Percentiles rank a stretch among this genome's conserved stretches.
phyloP scores from a whole-genome alignment of 2,329 filamentous ascomycete species.

The Clarireedia monteithiana region DNA sequence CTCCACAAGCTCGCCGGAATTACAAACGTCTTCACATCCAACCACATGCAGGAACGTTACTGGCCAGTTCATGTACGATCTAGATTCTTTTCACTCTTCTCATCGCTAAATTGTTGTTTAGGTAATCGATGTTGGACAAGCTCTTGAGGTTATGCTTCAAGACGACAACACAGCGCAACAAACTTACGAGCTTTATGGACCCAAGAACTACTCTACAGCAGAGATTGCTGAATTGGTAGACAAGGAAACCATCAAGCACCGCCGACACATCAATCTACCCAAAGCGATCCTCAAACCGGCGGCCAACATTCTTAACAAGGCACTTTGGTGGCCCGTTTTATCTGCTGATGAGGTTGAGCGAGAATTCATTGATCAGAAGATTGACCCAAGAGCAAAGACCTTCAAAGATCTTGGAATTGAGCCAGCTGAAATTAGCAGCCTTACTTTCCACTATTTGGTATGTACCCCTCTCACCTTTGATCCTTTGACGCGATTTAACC shows the following conservation, averaged over 20 bases:
- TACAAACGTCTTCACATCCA: conserved; percentile 79
- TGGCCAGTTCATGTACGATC: conserved; percentile 74
- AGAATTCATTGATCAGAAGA: conserved; percentile 87
- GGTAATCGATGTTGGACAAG: conserved; percentile 84
- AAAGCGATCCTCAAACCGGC: conserved; percentile 70
- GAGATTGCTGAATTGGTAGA: conserved; percentile 86
- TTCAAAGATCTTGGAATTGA: conserved; percentile 90
- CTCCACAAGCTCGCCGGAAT: conserved; percentile 76
- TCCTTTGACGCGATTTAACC: conserved; percentile 27
- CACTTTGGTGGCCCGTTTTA: conserved; percentile 81
- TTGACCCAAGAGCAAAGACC: conserved; percentile 87
- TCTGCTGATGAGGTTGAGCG: conserved; percentile 82
- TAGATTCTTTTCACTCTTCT: neutral
- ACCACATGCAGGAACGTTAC: conserved; percentile 87
- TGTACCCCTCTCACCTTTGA: conserved; percentile 13
- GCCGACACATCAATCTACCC: conserved; percentile 86
- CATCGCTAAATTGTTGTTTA: conserved; percentile 29
- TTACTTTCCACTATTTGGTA: conserved; percentile 92
- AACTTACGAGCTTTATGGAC: conserved; percentile 91
- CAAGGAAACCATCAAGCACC: conserved; percentile 83
- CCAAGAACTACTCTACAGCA: conserved; percentile 81
- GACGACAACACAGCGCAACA: conserved; percentile 86
- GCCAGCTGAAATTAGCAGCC: conserved; percentile 75
- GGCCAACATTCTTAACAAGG: conserved; percentile 67
- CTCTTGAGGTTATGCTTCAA: conserved; percentile 81